Evolutionary conservation across 768 basidiomycete species (phyloP).

Genomic region (Rhodosporidiobolus sp.): DNA sequence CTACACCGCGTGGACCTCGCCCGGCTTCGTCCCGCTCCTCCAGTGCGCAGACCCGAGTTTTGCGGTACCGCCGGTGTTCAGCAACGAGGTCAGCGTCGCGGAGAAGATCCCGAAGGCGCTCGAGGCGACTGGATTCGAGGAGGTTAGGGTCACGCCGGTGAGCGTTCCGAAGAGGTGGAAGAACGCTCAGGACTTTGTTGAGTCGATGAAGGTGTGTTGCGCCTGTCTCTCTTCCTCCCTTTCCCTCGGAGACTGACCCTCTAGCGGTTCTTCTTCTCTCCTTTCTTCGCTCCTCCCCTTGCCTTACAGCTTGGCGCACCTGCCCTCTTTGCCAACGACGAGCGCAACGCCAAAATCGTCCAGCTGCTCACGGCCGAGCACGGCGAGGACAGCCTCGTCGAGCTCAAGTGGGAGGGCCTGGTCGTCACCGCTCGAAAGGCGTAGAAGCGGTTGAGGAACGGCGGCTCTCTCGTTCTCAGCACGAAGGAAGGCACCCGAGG

Average conservation of each 20-base stretch:
- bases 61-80: neutral
- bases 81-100: neutral
- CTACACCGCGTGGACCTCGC: neutral
- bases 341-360: neutral
- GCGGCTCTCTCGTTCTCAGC: neutral
- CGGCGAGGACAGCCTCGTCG: neutral
- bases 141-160: neutral
- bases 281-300: no score
- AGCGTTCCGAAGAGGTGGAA: neutral
- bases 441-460: neutral
- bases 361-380: neutral
- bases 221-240: no score
- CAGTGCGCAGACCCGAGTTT: neutral
- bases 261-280: no score
- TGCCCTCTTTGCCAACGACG: neutral
- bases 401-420: neutral
- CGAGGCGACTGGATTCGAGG: neutral
- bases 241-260: no score
- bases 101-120: neutral
- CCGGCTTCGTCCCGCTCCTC: conserved; percentile 4
- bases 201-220: no score
- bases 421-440: neutral
- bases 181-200: neutral
- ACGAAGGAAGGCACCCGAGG: no score
- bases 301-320: no score